Conservation (phyloP, 1,139 yeast species). For the Debaryomyces coudertii region DNA sequence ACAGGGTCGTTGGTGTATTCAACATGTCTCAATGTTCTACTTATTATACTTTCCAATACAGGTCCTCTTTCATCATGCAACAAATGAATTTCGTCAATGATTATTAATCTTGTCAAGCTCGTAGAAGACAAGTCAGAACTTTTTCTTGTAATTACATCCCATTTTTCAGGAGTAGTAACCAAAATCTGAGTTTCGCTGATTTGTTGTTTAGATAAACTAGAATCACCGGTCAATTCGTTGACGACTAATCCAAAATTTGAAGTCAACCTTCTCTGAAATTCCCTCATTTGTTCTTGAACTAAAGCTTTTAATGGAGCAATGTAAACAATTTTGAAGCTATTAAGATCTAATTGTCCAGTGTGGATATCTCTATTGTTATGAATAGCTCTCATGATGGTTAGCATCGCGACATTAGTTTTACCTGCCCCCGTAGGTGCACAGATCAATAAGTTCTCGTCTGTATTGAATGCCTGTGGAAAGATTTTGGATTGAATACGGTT, state of each 20-base stretch:
- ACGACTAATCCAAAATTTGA: constrained; percentile 69
- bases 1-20: constrained; percentile 50
- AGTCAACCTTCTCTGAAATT: constrained; percentile 71
- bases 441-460: constrained; percentile 72
- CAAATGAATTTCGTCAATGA: constrained; percentile 91
- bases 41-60: constrained; percentile 83
- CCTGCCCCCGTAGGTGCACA: constrained; percentile 99
- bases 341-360: constrained; percentile 53
- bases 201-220: constrained; percentile 75
- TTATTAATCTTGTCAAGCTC: constrained; percentile 67
- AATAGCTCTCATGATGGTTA: constrained; percentile 68
- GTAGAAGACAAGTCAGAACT: constrained; percentile 62
- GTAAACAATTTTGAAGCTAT: constrained; percentile 77
- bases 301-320: constrained; percentile 94
- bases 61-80: constrained; percentile 97
- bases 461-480: constrained; percentile 71
- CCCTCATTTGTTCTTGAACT: constrained; percentile 93
- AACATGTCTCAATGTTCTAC: constrained; percentile 62
- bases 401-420: constrained; percentile 92
- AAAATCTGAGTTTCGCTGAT: constrained; percentile 78
- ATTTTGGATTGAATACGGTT: constrained; percentile 86
- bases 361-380: constrained; percentile 52
- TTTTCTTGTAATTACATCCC: constrained; percentile 95
- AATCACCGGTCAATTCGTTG: constrained; percentile 90
- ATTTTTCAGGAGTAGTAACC: constrained; percentile 94